Conservation (phyloP, 1,284 basidiomycete genomes). For the Boletus putidus region DNA sequence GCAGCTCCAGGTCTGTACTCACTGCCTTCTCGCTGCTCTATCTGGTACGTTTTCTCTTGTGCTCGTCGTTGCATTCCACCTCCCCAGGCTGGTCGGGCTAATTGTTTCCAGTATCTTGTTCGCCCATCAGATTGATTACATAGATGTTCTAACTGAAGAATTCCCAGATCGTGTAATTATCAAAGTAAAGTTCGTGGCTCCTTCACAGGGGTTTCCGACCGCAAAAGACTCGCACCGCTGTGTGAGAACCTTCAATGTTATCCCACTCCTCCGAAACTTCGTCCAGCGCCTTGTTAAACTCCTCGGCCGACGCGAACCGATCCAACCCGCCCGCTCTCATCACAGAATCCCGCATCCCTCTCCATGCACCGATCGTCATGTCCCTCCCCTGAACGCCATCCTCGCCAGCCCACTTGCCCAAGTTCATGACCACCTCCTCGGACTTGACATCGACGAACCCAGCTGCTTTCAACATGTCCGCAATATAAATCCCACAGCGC, state of each 20-base stretch:
- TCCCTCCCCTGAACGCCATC: slow-evolving; percentile 16
- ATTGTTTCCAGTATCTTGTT: too few relatives aligned
- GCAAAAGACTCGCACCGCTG: slow-evolving; percentile 8
- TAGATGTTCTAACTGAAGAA: too few relatives aligned
- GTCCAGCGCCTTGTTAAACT: slow-evolving; percentile 20
- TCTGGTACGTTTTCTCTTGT: too few relatives aligned
- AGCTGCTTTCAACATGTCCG: slow-evolving; percentile 21
- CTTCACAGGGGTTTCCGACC: slow-evolving; percentile 28
- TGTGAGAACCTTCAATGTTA: slow-evolving; percentile 16
- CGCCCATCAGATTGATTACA: too few relatives aligned
- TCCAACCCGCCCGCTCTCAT: slow-evolving; percentile 13
- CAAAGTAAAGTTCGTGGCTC: too few relatives aligned
- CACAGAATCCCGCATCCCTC: slow-evolving; percentile 19
- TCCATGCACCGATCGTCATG: slow-evolving; percentile 17
- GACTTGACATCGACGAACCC: slow-evolving; percentile 25
- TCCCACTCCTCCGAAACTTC: slow-evolving; percentile 29
- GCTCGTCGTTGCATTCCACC: too few relatives aligned
- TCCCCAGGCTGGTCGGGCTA: too few relatives aligned
- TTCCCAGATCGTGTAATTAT: too few relatives aligned
- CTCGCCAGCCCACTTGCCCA: slow-evolving; percentile 28
- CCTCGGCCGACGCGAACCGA: slow-evolving; percentile 17
- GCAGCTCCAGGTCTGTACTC: too few relatives aligned
- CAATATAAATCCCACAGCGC: slow-evolving; percentile 17
- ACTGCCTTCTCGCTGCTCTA: too few relatives aligned
- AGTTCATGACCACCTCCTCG: slow-evolving; percentile 16